These are phyloP conservation scores for Secale cereale DNA, from an alignment of 176 grass and related monocot genomes.

Conservation along the genomic window DNA sequence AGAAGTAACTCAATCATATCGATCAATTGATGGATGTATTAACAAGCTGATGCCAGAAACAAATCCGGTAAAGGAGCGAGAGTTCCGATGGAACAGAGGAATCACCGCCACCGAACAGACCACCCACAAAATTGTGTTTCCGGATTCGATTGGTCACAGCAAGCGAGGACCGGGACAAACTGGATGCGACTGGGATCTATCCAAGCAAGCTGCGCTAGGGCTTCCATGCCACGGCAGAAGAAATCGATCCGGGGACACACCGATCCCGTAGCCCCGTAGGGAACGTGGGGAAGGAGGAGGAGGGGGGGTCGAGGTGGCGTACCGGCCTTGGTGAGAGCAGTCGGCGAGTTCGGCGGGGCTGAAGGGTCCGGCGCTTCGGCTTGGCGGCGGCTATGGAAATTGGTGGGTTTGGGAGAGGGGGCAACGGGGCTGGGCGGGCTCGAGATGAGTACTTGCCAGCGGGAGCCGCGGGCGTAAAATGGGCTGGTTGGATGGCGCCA, in stretches of 20 bases:
- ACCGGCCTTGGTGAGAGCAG: neutral
- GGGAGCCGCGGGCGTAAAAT: neutral
- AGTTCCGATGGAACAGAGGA: neutral
- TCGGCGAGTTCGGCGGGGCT: neutral
- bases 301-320: neutral
- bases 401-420: neutral
- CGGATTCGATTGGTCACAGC: neutral
- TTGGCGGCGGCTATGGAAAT: neutral
- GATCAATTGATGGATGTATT: neutral
- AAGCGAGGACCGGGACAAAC: neutral
- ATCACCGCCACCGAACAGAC: neutral
- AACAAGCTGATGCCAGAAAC: neutral
- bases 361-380: constrained; percentile 1
- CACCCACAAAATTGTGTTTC: neutral
- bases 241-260: neutral
- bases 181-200: neutral
- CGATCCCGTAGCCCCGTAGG: neutral
- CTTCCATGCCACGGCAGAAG: neutral
- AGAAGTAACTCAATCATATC: neutral
- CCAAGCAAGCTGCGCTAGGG: neutral
- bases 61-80: neutral
- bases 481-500: neutral
- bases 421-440: neutral
- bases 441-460: neutral
- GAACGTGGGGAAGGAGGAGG: neutral